phyloP scores from a whole-genome alignment of 495 filamentous ascomycete genomes.

The Penicillium herquei region DNA sequence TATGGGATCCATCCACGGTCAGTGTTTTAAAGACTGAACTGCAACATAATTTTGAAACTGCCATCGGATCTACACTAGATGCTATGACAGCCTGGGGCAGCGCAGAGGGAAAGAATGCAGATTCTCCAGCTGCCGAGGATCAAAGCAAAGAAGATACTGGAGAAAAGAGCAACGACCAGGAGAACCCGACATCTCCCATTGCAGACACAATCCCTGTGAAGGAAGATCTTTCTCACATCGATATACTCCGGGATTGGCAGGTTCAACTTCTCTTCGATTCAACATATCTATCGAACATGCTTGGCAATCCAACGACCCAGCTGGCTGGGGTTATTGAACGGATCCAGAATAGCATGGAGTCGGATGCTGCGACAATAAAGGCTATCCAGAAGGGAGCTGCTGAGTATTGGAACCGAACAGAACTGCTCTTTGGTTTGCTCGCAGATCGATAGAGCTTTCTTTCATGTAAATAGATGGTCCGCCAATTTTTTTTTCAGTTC shows the following conservation, averaged over 20 bases:
- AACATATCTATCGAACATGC: conserved; percentile 57
- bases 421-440: conserved; percentile 67
- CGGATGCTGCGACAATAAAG: conserved; percentile 44
- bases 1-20: conserved; percentile 79
- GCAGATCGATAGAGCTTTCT: conserved; percentile 14
- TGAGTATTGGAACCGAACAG: conserved; percentile 80
- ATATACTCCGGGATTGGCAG: conserved; percentile 49
- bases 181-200: neutral
- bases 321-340: conserved; percentile 46
- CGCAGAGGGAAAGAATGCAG: neutral
- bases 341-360: conserved; percentile 45
- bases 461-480: neutral
- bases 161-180: neutral
- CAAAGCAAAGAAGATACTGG: conserved; percentile 1
- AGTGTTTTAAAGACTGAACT: conserved; percentile 57
- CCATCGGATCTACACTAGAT: conserved; percentile 22
- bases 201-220: conserved; percentile 8
- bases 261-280: conserved; percentile 81
- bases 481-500: neutral
- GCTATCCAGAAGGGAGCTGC: conserved; percentile 54
- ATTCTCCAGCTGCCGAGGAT: neutral
- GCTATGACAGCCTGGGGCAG: conserved; percentile 15
- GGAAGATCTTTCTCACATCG: conserved; percentile 7
- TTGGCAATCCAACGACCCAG: conserved; percentile 35
- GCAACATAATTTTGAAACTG: conserved; percentile 28